These are phyloP conservation scores for Fusarium dlaminii DNA, from an alignment of 2,329 filamentous ascomycete genomes.

Conservation along the genomic window DNA sequence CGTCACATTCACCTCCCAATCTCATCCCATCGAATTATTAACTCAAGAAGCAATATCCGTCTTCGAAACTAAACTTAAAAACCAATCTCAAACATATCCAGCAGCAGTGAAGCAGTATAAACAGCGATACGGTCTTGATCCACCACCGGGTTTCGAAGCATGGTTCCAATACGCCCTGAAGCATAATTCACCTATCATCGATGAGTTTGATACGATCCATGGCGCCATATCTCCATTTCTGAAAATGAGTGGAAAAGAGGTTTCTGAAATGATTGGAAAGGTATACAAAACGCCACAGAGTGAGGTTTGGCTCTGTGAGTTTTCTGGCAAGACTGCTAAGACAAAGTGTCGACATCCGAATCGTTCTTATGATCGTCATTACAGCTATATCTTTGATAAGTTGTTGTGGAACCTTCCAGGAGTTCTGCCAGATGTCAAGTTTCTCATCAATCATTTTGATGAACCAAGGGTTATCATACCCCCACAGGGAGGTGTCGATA, in stretches of 20 bases:
- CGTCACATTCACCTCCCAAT: neutral
- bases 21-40: slow-evolving; percentile 51
- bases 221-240: slow-evolving; percentile 53
- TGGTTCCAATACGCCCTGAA: slow-evolving; percentile 56
- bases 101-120: slow-evolving; percentile 54
- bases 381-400: slow-evolving; percentile 45
- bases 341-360: slow-evolving; percentile 48
- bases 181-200: slow-evolving; percentile 57
- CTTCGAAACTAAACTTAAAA: slow-evolving; percentile 46
- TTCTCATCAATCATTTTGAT: slow-evolving; percentile 60
- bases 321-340: slow-evolving; percentile 36
- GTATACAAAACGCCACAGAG: slow-evolving; percentile 36
- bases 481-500: neutral
- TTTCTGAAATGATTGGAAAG: slow-evolving; percentile 42
- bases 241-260: slow-evolving; percentile 48
- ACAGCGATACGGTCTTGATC: slow-evolving; percentile 53
- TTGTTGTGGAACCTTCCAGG: slow-evolving; percentile 40
- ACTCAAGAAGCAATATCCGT: slow-evolving; percentile 38
- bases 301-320: slow-evolving; percentile 52
- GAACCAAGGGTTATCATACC: slow-evolving; percentile 56
- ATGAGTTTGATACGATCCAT: slow-evolving; percentile 59
- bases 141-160: slow-evolving; percentile 56
- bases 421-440: slow-evolving; percentile 49
- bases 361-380: slow-evolving; percentile 48
- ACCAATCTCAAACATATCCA: slow-evolving; percentile 51